Evolutionary conservation across 192 early-diverging fungal species (phyloP), one percentile per base, ranked within the genome.

Genomic region (Pilobolus umbonatus): DNA sequence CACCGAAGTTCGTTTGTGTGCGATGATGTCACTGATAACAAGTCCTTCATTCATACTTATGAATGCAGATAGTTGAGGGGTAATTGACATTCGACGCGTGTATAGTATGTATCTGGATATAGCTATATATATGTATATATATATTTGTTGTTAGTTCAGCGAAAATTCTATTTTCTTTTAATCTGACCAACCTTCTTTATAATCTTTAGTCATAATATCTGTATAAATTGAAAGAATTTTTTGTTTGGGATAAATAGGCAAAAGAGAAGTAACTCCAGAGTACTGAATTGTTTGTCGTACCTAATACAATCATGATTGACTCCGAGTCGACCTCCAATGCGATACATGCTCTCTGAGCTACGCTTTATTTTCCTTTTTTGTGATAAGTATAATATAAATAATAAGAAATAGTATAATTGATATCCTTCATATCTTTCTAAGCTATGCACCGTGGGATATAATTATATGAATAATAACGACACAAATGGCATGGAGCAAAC

Each of bases 41-140:
- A 54, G 21, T 10, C 31, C 32, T 54, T 54, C 31, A 32, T 54
- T 54, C 38, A 55, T 38, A 17, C 25, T 22, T 26, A 39, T 55
- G 38, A 55, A 54, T 54, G 34, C 34, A 11, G 34, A 54, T 24
- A 54, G 34, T 54, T 54, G 26, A 24, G 31, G 21, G 31, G 51
- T 29, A 34, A 54, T 54, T 29, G 26, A 24, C 34, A 54, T 32
- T 32, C 51, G 51, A 21, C 34, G 50, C 34, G 51, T 24, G 51
- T 54, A 54, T 38, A 54, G 17, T 54, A 54, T 54, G 34, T 54
- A 54, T 54, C 19, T 54, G n/a, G 26, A 15, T 32, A 54, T 34
- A 34, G 51, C 51, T 54, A 32, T 46, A 46, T 46, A 46, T 46
- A 46, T 46, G 21, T 46, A 46, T 46, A 46, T 46, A 46, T 46